These are phyloP conservation scores for Aspergillus sp. DNA, from an alignment of 2,329 filamentous ascomycete genomes.

Conservation along the genomic window DNA sequence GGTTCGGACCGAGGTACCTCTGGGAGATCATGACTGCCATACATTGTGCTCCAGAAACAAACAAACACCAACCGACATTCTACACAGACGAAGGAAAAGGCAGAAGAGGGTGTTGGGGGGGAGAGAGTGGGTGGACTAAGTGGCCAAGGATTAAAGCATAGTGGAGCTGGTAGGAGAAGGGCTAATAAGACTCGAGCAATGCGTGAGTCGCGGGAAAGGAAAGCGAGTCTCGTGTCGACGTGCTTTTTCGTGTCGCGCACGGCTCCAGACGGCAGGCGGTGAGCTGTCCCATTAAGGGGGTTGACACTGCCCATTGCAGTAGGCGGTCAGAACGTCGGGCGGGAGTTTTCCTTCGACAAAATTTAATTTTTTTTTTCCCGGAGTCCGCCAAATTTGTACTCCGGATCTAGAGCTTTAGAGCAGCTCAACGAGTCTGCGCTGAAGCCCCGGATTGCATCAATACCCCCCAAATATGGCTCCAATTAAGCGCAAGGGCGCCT, in stretches of 20 bases:
- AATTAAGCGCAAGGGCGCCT: constrained; percentile 46
- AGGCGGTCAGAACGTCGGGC: constrained; percentile 19
- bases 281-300: constrained; percentile 4
- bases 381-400: constrained; percentile 10
- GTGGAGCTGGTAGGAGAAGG: constrained; percentile 19
- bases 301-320: neutral
- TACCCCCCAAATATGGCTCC: constrained; percentile 41
- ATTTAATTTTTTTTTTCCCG: constrained; percentile 23
- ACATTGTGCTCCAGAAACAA: constrained; percentile 30
- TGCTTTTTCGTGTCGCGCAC: constrained; percentile 29
- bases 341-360: constrained; percentile 15
- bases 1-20: constrained; percentile 37
- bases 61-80: constrained; percentile 21
- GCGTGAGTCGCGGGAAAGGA: neutral
- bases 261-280: constrained; percentile 20
- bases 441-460: constrained; percentile 23
- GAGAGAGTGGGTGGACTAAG: constrained; percentile 6
- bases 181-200: constrained; percentile 5
- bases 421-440: constrained; percentile 25
- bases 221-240: constrained; percentile 21
- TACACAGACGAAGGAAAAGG: constrained; percentile 11
- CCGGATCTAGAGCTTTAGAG: constrained; percentile 22
- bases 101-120: constrained; percentile 3
- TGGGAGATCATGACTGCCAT: constrained; percentile 30
- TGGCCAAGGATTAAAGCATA: constrained; percentile 16